Base-by-base conservation (phyloP, 768 basidiomycete genomes). In the Pisolithus marmoratus region DNA sequence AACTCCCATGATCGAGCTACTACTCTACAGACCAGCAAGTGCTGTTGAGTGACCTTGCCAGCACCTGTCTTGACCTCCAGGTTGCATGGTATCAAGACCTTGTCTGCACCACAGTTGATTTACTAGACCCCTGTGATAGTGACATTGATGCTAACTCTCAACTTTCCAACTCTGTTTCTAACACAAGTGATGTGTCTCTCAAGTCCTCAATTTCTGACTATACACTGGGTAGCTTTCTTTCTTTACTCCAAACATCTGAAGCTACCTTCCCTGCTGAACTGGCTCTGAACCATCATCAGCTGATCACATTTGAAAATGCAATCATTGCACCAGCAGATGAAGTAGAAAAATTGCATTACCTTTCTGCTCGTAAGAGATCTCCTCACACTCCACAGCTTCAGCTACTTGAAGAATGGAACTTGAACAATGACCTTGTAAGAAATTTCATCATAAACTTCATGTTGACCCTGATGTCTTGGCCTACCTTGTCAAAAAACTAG, bases 381-480 rank as follows among this genome's bases (percentile, higher is more conserved):
- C 43, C 19, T 4, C n/a, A 2, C 19, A 48, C 48, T 1, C 55
- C 52, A 41, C n/a, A n/a, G n/a, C n/a, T n/a, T n/a, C n/a, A n/a
- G n/a, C n/a, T n/a, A n/a, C n/a, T n/a, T n/a, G n/a, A 56, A 31
- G 51, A 56, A 40, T 50, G 45, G 55, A 22, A n/a, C 20, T 27
- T 46, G 41, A 9, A 20, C 3, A 14, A 61, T 34, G 31, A 63
- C 11, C 56, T 54, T n/a, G n/a, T 2, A 43, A 62, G 7, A 46
- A 50, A 5, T 72, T 72, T 52, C 48, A 58, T 5, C 48, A 27
- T 4, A 63, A 67, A n/a, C n/a, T n/a, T n/a, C n/a, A n/a, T n/a
- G n/a, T n/a, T n/a, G n/a, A n/a, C n/a, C n/a, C n/a, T n/a, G 44
- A 49, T 6, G 55, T 60, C 4, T 72, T 71, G 29, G 56, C 64